phyloP scores from a whole-genome alignment of 352 stramenopile genomes.

The Phytophthora litchii region DNA sequence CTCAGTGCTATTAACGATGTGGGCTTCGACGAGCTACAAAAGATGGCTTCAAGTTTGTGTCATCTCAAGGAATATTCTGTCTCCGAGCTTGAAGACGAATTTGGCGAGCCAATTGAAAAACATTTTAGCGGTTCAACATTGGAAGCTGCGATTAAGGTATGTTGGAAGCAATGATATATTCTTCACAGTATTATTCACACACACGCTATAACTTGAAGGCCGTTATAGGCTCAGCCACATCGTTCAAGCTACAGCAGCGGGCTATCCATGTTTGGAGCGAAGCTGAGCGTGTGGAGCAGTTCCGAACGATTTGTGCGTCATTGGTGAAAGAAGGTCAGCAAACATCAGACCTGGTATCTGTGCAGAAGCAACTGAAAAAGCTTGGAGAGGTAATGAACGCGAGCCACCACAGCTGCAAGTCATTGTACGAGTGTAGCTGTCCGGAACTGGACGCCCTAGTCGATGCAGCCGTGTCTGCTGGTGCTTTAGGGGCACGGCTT shows the following conservation, averaged over 20 bases:
- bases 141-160: conserved; percentile 32
- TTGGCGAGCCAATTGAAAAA: conserved; percentile 22
- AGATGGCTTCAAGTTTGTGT: conserved; percentile 23
- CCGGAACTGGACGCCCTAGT: conserved; percentile 75
- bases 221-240: conserved; percentile 36
- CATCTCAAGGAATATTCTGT: conserved; percentile 35
- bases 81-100: conserved; percentile 35
- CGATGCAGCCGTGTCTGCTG: conserved; percentile 37
- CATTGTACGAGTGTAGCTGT: conserved; percentile 82
- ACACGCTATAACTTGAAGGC: conserved; percentile 13
- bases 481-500: conserved; percentile 71
- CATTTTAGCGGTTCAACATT: conserved; percentile 46
- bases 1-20: conserved; percentile 12
- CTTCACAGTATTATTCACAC: too few relatives aligned
- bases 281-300: conserved; percentile 61
- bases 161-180: too few relatives aligned
- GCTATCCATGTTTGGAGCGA: conserved; percentile 76
- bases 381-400: conserved; percentile 75
- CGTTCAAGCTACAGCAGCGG: conserved; percentile 62
- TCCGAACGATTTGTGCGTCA: conserved; percentile 37
- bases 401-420: conserved; percentile 69
- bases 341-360: not conserved
- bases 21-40: conserved; percentile 38
- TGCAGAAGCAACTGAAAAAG: conserved; percentile 15
- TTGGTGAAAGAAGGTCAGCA: not conserved